phyloP scores from a whole-genome alignment of 2,329 filamentous ascomycete genomes.

The Colletotrichum brevisporum region DNA sequence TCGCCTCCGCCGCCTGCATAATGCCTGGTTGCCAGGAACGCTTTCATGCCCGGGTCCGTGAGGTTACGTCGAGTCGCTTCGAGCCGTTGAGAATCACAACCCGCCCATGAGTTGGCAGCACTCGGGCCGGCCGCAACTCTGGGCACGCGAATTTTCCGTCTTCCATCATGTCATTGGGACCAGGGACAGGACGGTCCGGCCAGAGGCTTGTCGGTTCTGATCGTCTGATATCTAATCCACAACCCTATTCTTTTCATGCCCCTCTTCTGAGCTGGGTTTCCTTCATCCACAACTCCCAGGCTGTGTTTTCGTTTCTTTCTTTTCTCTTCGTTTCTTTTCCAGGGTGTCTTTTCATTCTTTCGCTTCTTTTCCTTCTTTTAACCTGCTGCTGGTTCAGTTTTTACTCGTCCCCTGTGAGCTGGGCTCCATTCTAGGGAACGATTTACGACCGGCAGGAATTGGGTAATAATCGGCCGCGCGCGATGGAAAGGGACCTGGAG shows the following conservation, averaged over 20 bases:
- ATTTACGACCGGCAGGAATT: neutral
- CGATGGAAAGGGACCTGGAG: slow-evolving; percentile 36
- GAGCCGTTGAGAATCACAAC: neutral
- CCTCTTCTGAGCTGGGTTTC: slow-evolving; percentile 2
- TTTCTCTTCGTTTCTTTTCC: neutral
- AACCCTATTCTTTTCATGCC: slow-evolving; percentile 10
- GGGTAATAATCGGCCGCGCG: neutral
- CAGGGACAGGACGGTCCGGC: slow-evolving; percentile 16
- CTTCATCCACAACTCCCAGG: slow-evolving; percentile 5
- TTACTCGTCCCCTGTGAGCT: slow-evolving; percentile 16
- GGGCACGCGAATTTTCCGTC: slow-evolving; percentile 1
- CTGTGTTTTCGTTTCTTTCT: slow-evolving; percentile 14
- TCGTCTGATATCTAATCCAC: slow-evolving; percentile 28
- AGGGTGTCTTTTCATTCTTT: neutral
- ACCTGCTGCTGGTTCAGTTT: slow-evolving; percentile 33
- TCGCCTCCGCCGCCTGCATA: slow-evolving; percentile 4
- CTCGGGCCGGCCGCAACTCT: neutral
- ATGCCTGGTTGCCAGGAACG: neutral
- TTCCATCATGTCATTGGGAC: slow-evolving; percentile 12
- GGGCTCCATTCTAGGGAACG: slow-evolving; percentile 15
- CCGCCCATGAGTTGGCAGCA: slow-evolving; percentile 1
- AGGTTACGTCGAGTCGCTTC: slow-evolving; percentile 19
- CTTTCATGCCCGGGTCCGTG: slow-evolving; percentile 25
- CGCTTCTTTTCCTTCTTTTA: neutral
- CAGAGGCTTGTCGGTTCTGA: neutral